Evolutionary conservation across 73 alveolate species (phyloP), one percentile per base, ranked within the genome.

Genomic region (Symbiodinium natans): DNA sequence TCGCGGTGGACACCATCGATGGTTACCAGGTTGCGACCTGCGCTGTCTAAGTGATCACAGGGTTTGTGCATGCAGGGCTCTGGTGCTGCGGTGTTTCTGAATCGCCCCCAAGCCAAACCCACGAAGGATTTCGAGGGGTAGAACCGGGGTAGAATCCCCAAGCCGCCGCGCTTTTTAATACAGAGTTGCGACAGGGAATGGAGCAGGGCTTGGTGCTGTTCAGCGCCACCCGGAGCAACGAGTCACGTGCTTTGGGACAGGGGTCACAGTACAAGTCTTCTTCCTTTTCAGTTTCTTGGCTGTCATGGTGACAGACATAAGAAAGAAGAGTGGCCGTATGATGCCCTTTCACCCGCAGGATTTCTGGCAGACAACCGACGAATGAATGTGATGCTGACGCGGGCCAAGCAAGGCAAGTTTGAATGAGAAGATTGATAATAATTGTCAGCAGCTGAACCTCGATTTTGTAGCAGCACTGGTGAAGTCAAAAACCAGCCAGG

Each of bases 201-300:
- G 96, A 90, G 87, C 96, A 90, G 52, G 96, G 96, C 41, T n/a
- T 90, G 74, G 88, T 90, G 52, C 96, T 90, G 77, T 90, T 90
- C 88, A 90, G 96, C 63, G 96, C 96, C 77, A 90, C 96, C 59
- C 82, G 96, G 54, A 90, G 83, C 96, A 90, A 90, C 41, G 96
- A 90, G 86, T 90, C 96, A 31, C 75, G 77, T 19, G 96, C 96
- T 84, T n/a, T 90, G 48, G 96, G 96, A 90, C 95, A 13, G 42
- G 87, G 48, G 48, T 10, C 17, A 31, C n/a, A n/a, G 41, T 40
- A 52, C 71, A 52, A 52, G 71, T 52, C 71, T 13, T 52, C 19
- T 19, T 10, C 19, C 19, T 19, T 52, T 13, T 52, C 10, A 10
- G 19, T 52, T 10, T 19, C 27, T 52, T 13, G 10, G 19, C 10